Evolutionary conservation across 2,329 filamentous ascomycete species (phyloP), one percentile per base, ranked within the genome.

Genomic region (Pleoardoris graminearum): DNA sequence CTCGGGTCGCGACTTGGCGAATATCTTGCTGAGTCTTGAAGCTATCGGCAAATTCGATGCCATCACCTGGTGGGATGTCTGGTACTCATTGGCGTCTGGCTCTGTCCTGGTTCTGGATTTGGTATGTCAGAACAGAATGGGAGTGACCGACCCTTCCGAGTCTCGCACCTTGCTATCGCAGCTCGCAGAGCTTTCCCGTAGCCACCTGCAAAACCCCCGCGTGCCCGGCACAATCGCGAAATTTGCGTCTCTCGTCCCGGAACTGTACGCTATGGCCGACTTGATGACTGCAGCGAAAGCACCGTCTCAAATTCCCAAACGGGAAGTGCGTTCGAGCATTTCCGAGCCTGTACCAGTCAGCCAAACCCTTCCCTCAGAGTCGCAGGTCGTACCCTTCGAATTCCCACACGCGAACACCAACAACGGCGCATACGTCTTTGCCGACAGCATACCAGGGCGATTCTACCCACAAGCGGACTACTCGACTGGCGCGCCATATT

Each of bases 61-160:
- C n/a, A 66, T 74, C 14, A 71, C 70, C 1, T 75, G 72, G 70
- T 75, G 69, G 61, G 76, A 78, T 44, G 60, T 74, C 4, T 78
- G 74, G 66, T 76, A 73, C 36, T 60, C 71, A 3, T 67, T 76
- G 36, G 59, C 72, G 14, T 68, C 74, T 1, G 68, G 68, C 37
- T 69, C 75, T 7, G 61, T 71, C 1, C 66, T 77, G 1, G 70
- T 75, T 1, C 66, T 77, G 4, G 70, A 74, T 35, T 61, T 77
- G 6, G 66, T 68, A 42, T 76, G 62, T 41, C 46, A 62, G 23
- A 67, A 65, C 33, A 63, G 63, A 19, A 49, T 55, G 1, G 54
- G 51, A 1, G 51, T 50, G 16, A 54, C 59, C 8, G 56, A 66
- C 11, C 50, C 61, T 36, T 61, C 63, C 8, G 67, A 69, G 25